phyloP scores from a whole-genome alignment of 23 red algal species.

The Cyanidium caldarium region DNA sequence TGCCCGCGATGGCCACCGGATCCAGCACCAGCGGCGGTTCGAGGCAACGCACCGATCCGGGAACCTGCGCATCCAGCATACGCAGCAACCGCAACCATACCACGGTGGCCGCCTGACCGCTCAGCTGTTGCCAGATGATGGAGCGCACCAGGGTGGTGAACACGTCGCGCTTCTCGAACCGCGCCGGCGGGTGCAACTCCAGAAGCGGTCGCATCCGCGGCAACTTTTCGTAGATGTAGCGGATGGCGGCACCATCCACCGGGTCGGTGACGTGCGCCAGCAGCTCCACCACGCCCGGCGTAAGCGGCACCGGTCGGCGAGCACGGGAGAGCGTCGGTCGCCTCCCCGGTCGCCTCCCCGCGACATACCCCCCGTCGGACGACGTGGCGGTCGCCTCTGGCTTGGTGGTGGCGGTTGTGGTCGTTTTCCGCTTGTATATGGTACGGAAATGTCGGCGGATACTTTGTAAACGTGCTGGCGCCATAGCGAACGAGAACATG shows the following conservation, averaged over 20 bases:
- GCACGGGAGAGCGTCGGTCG: too few species aligned
- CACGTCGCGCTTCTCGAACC: neutral
- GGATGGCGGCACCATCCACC: neutral
- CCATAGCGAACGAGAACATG: too few species aligned
- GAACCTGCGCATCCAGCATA: neutral
- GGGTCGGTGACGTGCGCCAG: too few species aligned
- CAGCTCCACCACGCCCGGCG: too few species aligned
- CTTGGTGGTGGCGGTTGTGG: too few species aligned
- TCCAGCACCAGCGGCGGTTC: neutral
- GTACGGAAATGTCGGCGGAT: too few species aligned
- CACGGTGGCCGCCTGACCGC: neutral
- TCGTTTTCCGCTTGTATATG: too few species aligned
- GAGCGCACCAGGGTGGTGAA: constrained; percentile 2
- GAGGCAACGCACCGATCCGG: neutral
- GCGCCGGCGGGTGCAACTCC: neutral
- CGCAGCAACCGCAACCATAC: neutral
- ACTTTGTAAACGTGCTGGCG: too few species aligned
- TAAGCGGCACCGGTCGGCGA: too few species aligned
- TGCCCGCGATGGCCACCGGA: neutral
- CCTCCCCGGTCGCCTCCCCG: too few species aligned
- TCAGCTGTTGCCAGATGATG: constrained; percentile 17
- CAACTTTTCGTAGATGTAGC: neutral
- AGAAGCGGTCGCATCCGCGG: neutral
- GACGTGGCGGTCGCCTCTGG: too few species aligned
- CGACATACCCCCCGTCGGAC: too few species aligned